A percentile compares a stretch with the other conserved stretches of the same genome.
phyloP scores from a whole-genome alignment of 257 asterid genomes.

The Solanum ossicruentum region DNA sequence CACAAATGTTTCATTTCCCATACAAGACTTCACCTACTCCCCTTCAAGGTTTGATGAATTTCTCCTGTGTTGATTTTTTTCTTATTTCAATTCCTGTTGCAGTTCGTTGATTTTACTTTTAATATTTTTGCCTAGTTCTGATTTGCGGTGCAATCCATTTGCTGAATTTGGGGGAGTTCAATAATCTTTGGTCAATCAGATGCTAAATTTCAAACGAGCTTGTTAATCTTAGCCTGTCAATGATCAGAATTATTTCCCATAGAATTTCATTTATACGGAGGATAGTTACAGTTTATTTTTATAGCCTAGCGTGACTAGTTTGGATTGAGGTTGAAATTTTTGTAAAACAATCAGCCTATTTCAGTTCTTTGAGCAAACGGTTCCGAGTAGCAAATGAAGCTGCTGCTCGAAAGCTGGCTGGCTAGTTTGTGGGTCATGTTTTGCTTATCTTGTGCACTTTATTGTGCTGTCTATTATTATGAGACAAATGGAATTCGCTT shows the following conservation, averaged over 20 bases:
- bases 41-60: constrained; percentile 50
- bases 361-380: background rate
- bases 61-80: background rate
- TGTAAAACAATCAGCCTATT: background rate
- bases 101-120: background rate
- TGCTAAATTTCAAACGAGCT: background rate
- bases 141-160: background rate
- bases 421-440: background rate
- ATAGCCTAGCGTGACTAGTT: background rate
- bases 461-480: background rate
- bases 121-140: background rate
- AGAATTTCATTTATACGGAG: background rate
- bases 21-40: constrained; percentile 44
- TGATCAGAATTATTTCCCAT: background rate
- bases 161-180: background rate
- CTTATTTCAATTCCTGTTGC: background rate
- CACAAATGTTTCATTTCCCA: constrained; percentile 29
- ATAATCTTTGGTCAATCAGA: background rate
- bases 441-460: background rate
- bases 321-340: background rate
- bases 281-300: background rate
- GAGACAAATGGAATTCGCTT: background rate
- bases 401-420: background rate
- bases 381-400: background rate
- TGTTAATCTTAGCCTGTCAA: background rate